phyloP scores from a whole-genome alignment of 1,284 basidiomycete genomes.

The Heterobasidion parviporum region DNA sequence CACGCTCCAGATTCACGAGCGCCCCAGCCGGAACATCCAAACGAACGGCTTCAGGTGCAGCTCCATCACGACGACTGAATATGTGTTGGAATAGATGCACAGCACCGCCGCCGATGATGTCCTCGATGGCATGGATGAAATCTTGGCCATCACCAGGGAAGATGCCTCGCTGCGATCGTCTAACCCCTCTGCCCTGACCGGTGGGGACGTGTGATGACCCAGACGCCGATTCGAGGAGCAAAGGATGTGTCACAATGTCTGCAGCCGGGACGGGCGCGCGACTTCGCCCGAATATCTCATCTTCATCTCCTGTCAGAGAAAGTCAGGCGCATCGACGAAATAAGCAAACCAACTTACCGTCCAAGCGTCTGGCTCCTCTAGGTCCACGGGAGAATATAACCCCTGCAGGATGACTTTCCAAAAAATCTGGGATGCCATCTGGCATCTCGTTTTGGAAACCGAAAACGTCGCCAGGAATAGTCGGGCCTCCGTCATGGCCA shows the following conservation, averaged over 20 bases:
- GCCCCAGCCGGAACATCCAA: conserved; percentile 62
- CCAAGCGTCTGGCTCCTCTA: conserved; percentile 38
- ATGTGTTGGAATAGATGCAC: conserved; percentile 81
- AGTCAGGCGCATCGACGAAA: conserved; percentile 1
- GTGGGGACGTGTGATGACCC: conserved; percentile 35
- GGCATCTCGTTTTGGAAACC: conserved; percentile 44
- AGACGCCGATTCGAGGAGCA: conserved; percentile 60
- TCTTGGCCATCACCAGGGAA: conserved; percentile 44
- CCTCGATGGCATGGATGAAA: conserved; percentile 74
- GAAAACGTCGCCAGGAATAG: conserved; percentile 39
- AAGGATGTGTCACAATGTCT: conserved; percentile 74
- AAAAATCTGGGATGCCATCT: conserved; percentile 22
- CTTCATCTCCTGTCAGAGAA: conserved; percentile 34
- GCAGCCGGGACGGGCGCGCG: conserved; percentile 39
- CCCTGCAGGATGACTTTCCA: conserved; percentile 24
- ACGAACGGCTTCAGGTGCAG: conserved; percentile 54
- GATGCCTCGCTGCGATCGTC: conserved; percentile 47
- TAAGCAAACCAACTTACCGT: conserved; percentile 25
- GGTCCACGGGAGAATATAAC: conserved; percentile 40
- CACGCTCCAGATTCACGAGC: conserved; percentile 47
- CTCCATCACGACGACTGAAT: conserved; percentile 46
- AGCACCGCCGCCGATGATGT: conserved; percentile 75
- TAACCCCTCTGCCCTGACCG: conserved; percentile 39
- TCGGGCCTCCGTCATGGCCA: conserved; percentile 28
- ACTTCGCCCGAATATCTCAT: conserved; percentile 56